Conservation (phyloP, 345 rosid species). For the Bruguiera gymnorhiza region DNA sequence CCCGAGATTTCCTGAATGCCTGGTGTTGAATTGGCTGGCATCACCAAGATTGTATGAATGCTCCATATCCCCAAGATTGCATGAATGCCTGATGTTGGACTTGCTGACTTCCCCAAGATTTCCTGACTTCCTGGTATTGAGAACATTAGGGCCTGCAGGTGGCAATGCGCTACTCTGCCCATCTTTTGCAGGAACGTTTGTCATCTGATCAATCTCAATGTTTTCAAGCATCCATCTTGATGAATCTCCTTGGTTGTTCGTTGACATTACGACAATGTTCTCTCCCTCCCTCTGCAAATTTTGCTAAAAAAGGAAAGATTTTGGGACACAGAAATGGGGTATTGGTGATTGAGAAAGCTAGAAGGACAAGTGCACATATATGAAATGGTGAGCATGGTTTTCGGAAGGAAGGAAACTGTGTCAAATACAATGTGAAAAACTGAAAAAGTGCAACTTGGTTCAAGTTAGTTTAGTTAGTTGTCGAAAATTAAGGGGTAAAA, state of each 20-base stretch:
- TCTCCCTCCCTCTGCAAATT: background rate
- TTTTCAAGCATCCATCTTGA: constrained; percentile 62
- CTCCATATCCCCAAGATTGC: too few relatives aligned
- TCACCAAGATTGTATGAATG: too few relatives aligned
- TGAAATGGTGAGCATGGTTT: background rate
- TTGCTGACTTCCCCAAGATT: background rate
- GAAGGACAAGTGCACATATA: background rate
- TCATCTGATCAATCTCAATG: constrained; percentile 52
- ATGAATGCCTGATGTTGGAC: too few relatives aligned
- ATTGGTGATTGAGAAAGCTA: background rate
- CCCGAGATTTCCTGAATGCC: too few relatives aligned
- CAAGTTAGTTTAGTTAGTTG: constrained; percentile 5
- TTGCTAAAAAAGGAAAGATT: background rate
- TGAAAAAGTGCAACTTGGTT: background rate
- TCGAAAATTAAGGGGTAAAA: background rate
- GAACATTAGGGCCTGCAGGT: background rate
- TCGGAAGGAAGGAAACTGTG: constrained; percentile 1
- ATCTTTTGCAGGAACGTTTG: constrained; percentile 32
- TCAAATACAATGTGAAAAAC: too few relatives aligned
- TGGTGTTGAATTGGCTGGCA: too few relatives aligned
- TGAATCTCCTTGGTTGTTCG: constrained; percentile 27
- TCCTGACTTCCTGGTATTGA: background rate
- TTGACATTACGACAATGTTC: background rate
- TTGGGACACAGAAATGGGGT: background rate
- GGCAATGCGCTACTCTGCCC: background rate